Evolutionary conservation across 1,139 yeast genomes (phyloP).

Genomic region (Zygoascus hellenicus): DNA sequence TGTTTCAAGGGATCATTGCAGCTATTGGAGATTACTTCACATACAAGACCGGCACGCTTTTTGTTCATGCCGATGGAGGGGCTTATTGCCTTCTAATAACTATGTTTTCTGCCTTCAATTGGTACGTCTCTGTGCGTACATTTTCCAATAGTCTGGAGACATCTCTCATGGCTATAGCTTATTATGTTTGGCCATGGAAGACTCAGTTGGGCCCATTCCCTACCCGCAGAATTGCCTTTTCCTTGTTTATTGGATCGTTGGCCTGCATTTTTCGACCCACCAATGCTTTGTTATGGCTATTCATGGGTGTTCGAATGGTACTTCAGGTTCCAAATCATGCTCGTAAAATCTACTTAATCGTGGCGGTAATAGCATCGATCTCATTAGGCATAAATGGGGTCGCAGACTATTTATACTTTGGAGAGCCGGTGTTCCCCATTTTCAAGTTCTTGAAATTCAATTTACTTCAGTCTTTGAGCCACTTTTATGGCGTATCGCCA

Average conservation of each 20-base stretch:
- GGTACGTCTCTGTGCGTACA: conserved; percentile 74
- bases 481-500: conserved; percentile 80
- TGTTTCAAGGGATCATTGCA: conserved; percentile 65
- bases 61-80: conserved; percentile 32
- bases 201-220: conserved; percentile 7
- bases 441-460: conserved; percentile 72
- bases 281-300: conserved; percentile 67
- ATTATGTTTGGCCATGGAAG: conserved; percentile 70
- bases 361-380: conserved; percentile 19
- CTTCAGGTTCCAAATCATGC: conserved; percentile 7
- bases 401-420: conserved; percentile 61
- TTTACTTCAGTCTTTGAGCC: conserved; percentile 62
- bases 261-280: conserved; percentile 68
- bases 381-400: conserved; percentile 37
- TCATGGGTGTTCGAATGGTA: conserved; percentile 45
- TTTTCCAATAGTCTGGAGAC: conserved; percentile 83
- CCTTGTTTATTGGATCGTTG: conserved; percentile 26
- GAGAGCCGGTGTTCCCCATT: conserved; percentile 52
- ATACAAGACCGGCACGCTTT: conserved; percentile 41
- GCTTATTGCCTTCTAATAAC: conserved; percentile 47
- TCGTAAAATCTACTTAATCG: conserved; percentile 22
- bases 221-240: conserved; percentile 13
- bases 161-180: conserved; percentile 61
- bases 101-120: conserved; percentile 70
- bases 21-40: conserved; percentile 64